Evolutionary conservation across 305 asterid genomes (phyloP), one percentile per base, ranked within the genome.

Genomic region (Fraxinus sp.): DNA sequence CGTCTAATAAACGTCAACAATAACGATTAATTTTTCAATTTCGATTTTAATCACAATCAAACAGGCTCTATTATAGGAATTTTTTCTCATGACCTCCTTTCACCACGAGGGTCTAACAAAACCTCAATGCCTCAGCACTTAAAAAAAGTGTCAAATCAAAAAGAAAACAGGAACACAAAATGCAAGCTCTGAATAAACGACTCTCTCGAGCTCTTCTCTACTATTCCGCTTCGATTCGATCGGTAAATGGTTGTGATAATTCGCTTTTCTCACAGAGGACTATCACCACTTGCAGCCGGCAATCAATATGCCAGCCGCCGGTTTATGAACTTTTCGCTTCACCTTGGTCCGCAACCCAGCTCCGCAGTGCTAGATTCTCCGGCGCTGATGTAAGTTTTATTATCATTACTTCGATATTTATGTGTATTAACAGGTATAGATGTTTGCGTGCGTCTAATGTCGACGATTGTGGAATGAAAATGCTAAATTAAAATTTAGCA

Each of bases 291-390:
- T 81, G 22, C 78, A 64, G 66, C 22, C 30, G 37, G 78, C 62
- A 46, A 77, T 77, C 72, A 81, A 75, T 57, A 24, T 70, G 35
- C 30, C 85, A 80, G 59, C 83, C 83, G 28, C 37, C 80, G 37
- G 46, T 49, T 85, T 74, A 79, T 55, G 80, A 80, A 71, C 78
- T 93, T 32, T 86, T 88, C 28, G 81, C 86, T 22, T 89, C 92
- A 18, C 94, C 94, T 5, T 96, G 99, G 98, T 89, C 90, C 87
- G 77, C 91, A 80, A 87, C 90, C 41, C 99, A 94, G 86, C 85
- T 92, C 89, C 96, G 98, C 79, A 82, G 89, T 80, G 97, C 94
- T 80, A 88, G 95, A 93, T 94, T 88, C 87, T 75, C 92, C 81
- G 99, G 97, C 79, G 90, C 83, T 66, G 98, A 96, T 86, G 99